These are phyloP conservation scores for Hyphodiscus hymeniophilus DNA, from an alignment of 495 filamentous ascomycete genomes.

Conservation along the genomic window DNA sequence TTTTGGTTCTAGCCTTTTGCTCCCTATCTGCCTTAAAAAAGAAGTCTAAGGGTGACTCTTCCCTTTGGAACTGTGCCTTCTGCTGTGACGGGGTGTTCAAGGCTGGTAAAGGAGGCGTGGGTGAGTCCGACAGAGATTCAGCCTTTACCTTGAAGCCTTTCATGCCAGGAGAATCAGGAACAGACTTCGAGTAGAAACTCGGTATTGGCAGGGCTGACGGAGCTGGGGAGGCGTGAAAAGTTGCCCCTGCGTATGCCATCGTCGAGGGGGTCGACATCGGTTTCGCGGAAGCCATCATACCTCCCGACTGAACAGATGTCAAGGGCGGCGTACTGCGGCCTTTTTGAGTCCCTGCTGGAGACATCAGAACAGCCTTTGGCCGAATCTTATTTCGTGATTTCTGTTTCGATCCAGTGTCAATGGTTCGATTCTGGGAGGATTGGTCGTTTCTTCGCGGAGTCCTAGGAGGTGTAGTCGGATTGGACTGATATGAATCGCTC, in stretches of 20 bases:
- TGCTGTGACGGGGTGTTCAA: slow-evolving; percentile 1
- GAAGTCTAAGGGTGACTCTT: slow-evolving; percentile 77
- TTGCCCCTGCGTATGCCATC: slow-evolving; percentile 80
- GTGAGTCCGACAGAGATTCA: slow-evolving; percentile 26
- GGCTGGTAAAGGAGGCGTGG: slow-evolving; percentile 28
- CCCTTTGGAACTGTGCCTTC: slow-evolving; percentile 23
- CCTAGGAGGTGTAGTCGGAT: slow-evolving; percentile 20
- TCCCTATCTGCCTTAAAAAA: slow-evolving; percentile 81
- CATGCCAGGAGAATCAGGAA: slow-evolving; percentile 51
- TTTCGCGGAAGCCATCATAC: slow-evolving; percentile 12
- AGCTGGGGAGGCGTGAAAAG: slow-evolving; percentile 91
- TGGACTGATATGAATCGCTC: slow-evolving; percentile 12
- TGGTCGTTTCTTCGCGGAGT: slow-evolving; percentile 20
- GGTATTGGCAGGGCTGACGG: slow-evolving; percentile 90
- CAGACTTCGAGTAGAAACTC: slow-evolving; percentile 78
- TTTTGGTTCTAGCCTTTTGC: slow-evolving; percentile 54
- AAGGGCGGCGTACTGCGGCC: slow-evolving; percentile 35
- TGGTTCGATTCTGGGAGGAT: slow-evolving; percentile 5
- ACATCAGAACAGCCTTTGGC: slow-evolving; percentile 27
- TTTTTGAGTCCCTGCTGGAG: slow-evolving; percentile 26
- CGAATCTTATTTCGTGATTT: slow-evolving; percentile 28
- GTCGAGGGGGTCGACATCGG: slow-evolving; percentile 37
- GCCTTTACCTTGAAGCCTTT: slow-evolving; percentile 32
- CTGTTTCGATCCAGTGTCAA: slow-evolving; percentile 23
- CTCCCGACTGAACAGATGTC: slow-evolving; percentile 25